A percentile compares a stretch with the other conserved stretches of the same genome.
phyloP scores from a whole-genome alignment of 2,329 filamentous ascomycete species.

The Cercospora berteroae region DNA sequence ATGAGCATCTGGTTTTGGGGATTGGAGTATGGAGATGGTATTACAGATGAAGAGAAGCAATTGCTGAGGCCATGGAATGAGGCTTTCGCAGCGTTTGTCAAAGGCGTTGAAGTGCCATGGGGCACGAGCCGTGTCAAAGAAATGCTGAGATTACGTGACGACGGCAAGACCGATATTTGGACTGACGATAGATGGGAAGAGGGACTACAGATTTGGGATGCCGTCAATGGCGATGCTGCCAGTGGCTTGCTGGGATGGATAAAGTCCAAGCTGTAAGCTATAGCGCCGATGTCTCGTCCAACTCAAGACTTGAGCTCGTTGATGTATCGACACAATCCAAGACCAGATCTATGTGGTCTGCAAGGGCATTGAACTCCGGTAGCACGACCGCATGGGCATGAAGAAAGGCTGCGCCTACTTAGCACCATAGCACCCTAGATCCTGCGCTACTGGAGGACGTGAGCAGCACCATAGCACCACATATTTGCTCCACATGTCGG shows the following conservation, averaged over 20 bases:
- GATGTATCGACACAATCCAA: background rate
- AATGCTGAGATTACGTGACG: slow-evolving; percentile 46
- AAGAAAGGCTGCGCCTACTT: background rate
- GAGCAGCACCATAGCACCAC: background rate
- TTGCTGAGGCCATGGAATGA: slow-evolving; percentile 43
- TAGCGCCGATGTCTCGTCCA: background rate
- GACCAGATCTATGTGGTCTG: background rate
- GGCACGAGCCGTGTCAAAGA: slow-evolving; percentile 38
- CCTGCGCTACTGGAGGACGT: background rate
- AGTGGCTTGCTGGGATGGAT: slow-evolving; percentile 27
- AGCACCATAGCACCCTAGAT: background rate
- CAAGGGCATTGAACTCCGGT: background rate
- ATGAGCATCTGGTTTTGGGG: slow-evolving; percentile 59
- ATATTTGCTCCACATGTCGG: background rate
- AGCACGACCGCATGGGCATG: background rate
- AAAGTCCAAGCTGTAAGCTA: slow-evolving; percentile 28
- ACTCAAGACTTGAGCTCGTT: background rate
- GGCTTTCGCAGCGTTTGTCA: slow-evolving; percentile 43
- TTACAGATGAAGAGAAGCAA: slow-evolving; percentile 47
- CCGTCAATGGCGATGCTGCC: slow-evolving; percentile 34
- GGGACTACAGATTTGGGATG: slow-evolving; percentile 50
- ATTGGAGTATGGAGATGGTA: slow-evolving; percentile 40
- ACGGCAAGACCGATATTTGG: slow-evolving; percentile 50
- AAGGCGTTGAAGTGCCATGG: slow-evolving; percentile 44
- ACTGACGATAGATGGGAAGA: slow-evolving; percentile 49